Percentiles rank a stretch among this genome's conserved stretches.
phyloP scores from a whole-genome alignment of 176 grass and related monocot species.

The Ensete ventricosum region DNA sequence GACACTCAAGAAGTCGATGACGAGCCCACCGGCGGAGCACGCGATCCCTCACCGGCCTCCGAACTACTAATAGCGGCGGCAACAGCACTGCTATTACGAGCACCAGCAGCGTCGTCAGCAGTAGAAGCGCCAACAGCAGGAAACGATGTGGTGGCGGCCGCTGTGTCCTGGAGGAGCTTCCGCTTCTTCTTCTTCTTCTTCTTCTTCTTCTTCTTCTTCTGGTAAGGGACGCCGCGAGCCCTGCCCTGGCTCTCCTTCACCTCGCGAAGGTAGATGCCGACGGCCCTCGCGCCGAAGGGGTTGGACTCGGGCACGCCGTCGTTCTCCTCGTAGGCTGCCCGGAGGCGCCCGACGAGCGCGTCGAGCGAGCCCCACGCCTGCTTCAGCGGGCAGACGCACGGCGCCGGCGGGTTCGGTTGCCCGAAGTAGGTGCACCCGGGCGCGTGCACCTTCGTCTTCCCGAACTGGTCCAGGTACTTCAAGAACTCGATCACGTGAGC shows the following conservation, averaged over 20 bases:
- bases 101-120: too few species aligned
- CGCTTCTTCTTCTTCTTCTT: not conserved
- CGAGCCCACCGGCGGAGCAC: too few species aligned
- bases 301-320: constrained; percentile 72
- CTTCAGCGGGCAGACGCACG: constrained; percentile 55
- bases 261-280: constrained; percentile 73
- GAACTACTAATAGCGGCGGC: too few species aligned
- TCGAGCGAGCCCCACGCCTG: constrained; percentile 95
- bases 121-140: too few species aligned
- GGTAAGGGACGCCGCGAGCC: constrained; percentile 73
- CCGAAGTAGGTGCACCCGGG: constrained; percentile 69
- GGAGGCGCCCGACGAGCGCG: constrained; percentile 80
- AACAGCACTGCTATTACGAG: too few species aligned
- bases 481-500: constrained; percentile 89
- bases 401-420: constrained; percentile 57
- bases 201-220: constrained; percentile 82
- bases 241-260: constrained; percentile 70
- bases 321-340: constrained; percentile 84
- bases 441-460: constrained; percentile 82
- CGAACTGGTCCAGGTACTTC: constrained; percentile 82
- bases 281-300: constrained; percentile 61
- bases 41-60: too few species aligned
- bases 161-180: not conserved
- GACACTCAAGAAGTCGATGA: too few species aligned
- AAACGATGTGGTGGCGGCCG: not conserved